These are phyloP conservation scores for Xylariales sp. DNA, from an alignment of 2,329 filamentous ascomycete genomes.

Conservation along the genomic window DNA sequence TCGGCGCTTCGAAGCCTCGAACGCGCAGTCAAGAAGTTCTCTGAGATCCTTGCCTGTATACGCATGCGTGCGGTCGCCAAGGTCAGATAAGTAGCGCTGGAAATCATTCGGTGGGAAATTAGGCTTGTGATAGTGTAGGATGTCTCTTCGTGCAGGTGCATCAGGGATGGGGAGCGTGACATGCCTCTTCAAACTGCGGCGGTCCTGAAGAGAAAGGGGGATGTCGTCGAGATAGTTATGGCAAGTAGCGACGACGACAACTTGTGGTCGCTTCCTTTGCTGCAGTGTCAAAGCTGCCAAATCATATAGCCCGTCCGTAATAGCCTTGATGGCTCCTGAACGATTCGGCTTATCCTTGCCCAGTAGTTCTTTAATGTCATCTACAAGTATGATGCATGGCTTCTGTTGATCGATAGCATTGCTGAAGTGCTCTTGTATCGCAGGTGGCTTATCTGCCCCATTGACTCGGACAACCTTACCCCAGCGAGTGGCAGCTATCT, in stretches of 20 bases:
- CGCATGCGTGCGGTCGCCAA: constrained; percentile 77
- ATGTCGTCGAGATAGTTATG: constrained; percentile 67
- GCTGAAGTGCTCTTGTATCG: constrained; percentile 64
- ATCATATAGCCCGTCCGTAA: constrained; percentile 52
- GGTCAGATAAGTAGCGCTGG: constrained; percentile 48
- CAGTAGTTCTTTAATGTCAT: constrained; percentile 68
- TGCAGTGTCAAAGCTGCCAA: constrained; percentile 37
- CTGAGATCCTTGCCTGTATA: constrained; percentile 76
- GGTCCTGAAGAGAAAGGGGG: constrained; percentile 61
- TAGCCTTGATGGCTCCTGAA: constrained; percentile 39
- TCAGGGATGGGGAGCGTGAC: constrained; percentile 77
- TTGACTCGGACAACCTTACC: constrained; percentile 60
- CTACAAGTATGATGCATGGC: constrained; percentile 75
- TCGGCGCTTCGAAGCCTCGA: constrained; percentile 18
- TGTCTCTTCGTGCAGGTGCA: constrained; percentile 63
- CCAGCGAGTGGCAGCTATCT: constrained; percentile 66
- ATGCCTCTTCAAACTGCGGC: constrained; percentile 60
- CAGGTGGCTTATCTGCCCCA: constrained; percentile 49
- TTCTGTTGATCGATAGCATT: constrained; percentile 59
- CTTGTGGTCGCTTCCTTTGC: constrained; percentile 41
- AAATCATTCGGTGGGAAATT: constrained; percentile 41
- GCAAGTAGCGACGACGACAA: constrained; percentile 73
- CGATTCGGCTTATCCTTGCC: constrained; percentile 44
- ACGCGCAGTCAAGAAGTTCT: constrained; percentile 55
- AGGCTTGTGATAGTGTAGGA: constrained; percentile 58